Conservation (phyloP, 2,329 filamentous ascomycete species). For the Beauveria rudraprayagi region DNA sequence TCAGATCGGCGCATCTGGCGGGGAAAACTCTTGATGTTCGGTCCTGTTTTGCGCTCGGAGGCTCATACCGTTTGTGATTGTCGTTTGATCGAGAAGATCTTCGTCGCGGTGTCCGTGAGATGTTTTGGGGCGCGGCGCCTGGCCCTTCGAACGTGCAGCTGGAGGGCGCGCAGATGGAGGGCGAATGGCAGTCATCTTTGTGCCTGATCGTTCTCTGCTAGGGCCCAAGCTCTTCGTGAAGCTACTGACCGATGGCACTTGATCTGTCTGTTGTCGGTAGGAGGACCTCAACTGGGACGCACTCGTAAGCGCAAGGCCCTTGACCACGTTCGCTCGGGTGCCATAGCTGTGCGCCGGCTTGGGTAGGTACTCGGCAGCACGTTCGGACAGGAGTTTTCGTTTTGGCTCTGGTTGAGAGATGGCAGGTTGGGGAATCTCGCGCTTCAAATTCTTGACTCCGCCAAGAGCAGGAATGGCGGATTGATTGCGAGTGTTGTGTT, state of each 20-base stretch:
- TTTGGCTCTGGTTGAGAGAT: constrained; percentile 47
- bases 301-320: constrained; percentile 29
- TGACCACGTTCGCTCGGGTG: constrained; percentile 37
- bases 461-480: constrained; percentile 33
- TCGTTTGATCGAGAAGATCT: constrained; percentile 28
- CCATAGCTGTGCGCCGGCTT: constrained; percentile 31
- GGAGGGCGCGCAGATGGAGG: constrained; percentile 33
- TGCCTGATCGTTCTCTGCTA: constrained; percentile 35
- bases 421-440: constrained; percentile 39
- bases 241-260: constrained; percentile 29
- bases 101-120: constrained; percentile 33
- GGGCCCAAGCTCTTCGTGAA: constrained; percentile 52
- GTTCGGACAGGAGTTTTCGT: constrained; percentile 49
- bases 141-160: constrained; percentile 37
- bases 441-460: constrained; percentile 39
- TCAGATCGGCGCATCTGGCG: constrained; percentile 42
- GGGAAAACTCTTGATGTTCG: constrained; percentile 18
- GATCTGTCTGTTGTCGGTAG: constrained; percentile 29
- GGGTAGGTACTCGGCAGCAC: constrained; percentile 44
- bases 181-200: constrained; percentile 41
- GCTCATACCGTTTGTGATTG: constrained; percentile 28
- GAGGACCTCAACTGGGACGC: constrained; percentile 16
- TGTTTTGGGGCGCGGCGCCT: constrained; percentile 29
- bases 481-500: constrained; percentile 47
- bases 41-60: constrained; percentile 7